These are phyloP conservation scores for Aspergillus udagawae DNA, from an alignment of 2,329 filamentous ascomycete genomes.

Conservation along the genomic window DNA sequence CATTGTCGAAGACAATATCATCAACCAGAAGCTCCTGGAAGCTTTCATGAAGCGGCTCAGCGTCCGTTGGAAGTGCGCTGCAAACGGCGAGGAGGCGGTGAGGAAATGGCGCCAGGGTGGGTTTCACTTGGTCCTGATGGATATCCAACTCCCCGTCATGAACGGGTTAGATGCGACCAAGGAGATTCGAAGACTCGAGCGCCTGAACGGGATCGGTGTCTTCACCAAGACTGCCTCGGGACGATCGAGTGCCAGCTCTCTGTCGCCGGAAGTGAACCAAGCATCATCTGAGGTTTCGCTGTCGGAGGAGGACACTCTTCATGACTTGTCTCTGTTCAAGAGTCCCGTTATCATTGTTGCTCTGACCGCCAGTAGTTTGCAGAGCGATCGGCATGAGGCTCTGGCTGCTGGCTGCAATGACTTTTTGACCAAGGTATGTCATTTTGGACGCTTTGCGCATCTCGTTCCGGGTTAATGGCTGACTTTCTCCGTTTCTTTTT, in stretches of 20 bases:
- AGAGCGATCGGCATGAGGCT: conserved; percentile 92
- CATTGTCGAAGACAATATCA: conserved; percentile 97
- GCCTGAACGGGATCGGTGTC: conserved; percentile 87
- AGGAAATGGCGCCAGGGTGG: conserved; percentile 89
- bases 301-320: conserved; percentile 34
- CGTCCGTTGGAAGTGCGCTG: conserved; percentile 94
- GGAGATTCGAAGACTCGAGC: conserved; percentile 85
- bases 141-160: conserved; percentile 97
- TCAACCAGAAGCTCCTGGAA: conserved; percentile 89
- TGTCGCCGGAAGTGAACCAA: conserved; percentile 16
- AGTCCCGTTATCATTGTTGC: conserved; percentile 97
- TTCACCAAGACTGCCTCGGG: conserved; percentile 68
- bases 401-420: conserved; percentile 95
- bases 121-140: conserved; percentile 96
- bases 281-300: conserved; percentile 20
- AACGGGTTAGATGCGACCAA: conserved; percentile 90
- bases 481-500: conserved; percentile 9
- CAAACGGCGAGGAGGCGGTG: conserved; percentile 90
- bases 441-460: neutral
- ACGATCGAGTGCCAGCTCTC: conserved; percentile 39
- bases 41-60: conserved; percentile 95
- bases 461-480: neutral
- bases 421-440: conserved; percentile 86
- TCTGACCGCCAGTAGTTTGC: conserved; percentile 86
- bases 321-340: conserved; percentile 65